Base-by-base conservation (phyloP, 2,329 filamentous ascomycete genomes). In the Claviceps citrina region DNA sequence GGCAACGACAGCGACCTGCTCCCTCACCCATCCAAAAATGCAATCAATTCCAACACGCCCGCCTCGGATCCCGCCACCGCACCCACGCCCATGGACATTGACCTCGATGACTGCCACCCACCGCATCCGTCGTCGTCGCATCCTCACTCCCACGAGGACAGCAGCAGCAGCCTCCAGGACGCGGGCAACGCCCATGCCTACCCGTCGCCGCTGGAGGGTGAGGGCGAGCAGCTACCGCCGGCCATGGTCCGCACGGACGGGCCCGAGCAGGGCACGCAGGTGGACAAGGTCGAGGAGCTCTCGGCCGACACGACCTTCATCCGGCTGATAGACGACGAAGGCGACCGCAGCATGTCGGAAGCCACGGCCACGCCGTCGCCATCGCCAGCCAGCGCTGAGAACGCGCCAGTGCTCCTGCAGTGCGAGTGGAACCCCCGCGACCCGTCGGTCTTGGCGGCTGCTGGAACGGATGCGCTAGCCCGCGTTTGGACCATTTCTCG, bases 391-490 rank as follows among this genome's bases (percentile, higher is more conserved):
- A 55, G 59, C 44, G 51, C 54, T 46, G 69, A 73, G 54, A 71
- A 68, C 52, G 64, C 66, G 59, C 72, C 75, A 55, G 68, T 77
- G 52, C 62, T 79, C 59, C 67, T 79, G 63, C 73, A 78, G 60
- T 78, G 75, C 68, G 73, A 77, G 66, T 80, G 74, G 72, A 78
- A 72, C 65, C 76, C 76, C 50, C 66, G 58, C 59, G 69, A 79
- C 64, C 70, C 75, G 57, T 73, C 69, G 44, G 64, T 76, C 61
- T 66, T 80, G 67, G 76, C 74, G 59, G 74, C 73, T 66, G 74
- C 72, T 64, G 76, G 76, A 53, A 78, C 73, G 57, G 76, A 79
- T 66, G 73, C 75, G 61, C 73, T 79, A 73, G 76, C 75, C 66
- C 74, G 75, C 48, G 67, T 79, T 62, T 79, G 76, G 75, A 77